phyloP scores from a whole-genome alignment of 345 rosid genomes.

The Eucalyptus guilfoylei region DNA sequence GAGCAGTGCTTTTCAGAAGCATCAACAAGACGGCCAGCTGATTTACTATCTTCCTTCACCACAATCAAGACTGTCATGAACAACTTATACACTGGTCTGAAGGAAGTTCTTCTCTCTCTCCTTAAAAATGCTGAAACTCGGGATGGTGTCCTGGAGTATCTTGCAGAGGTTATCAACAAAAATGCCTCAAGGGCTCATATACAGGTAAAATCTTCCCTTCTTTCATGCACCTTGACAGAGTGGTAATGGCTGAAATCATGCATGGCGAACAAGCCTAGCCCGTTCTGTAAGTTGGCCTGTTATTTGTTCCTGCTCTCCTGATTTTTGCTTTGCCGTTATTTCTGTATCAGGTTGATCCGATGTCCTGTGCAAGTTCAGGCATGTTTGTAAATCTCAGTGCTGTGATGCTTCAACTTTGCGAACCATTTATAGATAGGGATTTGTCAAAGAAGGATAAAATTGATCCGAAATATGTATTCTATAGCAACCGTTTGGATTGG shows the following conservation, averaged over 20 bases:
- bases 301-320: neutral
- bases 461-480: constrained; percentile 73
- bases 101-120: constrained; percentile 58
- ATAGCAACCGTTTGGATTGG: constrained; percentile 57
- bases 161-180: constrained; percentile 91
- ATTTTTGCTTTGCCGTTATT: neutral
- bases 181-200: constrained; percentile 84
- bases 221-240: neutral
- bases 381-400: constrained; percentile 98
- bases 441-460: constrained; percentile 79
- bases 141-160: constrained; percentile 81
- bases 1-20: constrained; percentile 93
- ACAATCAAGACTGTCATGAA: constrained; percentile 79
- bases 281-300: neutral
- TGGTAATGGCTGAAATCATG: neutral
- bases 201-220: constrained; percentile 36
- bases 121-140: constrained; percentile 68
- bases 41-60: constrained; percentile 76
- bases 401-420: constrained; percentile 86
- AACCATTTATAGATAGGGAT: constrained; percentile 81
- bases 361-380: constrained; percentile 95
- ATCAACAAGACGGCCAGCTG: constrained; percentile 70
- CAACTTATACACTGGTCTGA: constrained; percentile 53
- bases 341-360: constrained; percentile 70
- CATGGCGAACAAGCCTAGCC: neutral